phyloP scores from a whole-genome alignment of 2,329 filamentous ascomycete species.

The Aaosphaeria arxii region DNA sequence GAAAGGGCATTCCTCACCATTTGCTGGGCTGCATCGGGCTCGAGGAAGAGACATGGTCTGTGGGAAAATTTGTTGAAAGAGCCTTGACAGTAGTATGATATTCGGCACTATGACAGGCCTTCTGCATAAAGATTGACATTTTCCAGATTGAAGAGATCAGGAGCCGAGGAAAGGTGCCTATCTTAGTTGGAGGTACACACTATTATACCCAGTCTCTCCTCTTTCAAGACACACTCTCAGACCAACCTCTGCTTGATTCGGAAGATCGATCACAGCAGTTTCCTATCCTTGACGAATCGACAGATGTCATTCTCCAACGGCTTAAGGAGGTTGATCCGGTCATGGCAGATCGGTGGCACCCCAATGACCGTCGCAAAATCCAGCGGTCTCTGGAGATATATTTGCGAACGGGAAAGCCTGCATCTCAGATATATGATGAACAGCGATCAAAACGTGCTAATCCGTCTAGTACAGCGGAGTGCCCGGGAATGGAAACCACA shows the following conservation, averaged over 20 bases:
- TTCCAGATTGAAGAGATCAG: constrained; percentile 70
- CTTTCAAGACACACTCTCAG: constrained; percentile 69
- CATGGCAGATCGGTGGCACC: constrained; percentile 92
- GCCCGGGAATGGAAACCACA: background rate
- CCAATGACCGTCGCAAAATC: constrained; percentile 88
- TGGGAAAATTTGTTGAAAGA: constrained; percentile 71
- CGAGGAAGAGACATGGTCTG: constrained; percentile 77
- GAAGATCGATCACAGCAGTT: constrained; percentile 37
- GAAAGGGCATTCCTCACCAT: constrained; percentile 80
- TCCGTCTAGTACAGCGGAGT: constrained; percentile 5
- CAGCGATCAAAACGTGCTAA: constrained; percentile 50
- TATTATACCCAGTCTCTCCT: constrained; percentile 91
- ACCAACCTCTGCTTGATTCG: constrained; percentile 31
- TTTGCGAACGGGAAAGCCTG: constrained; percentile 73
- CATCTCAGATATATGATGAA: constrained; percentile 83
- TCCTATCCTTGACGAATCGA: constrained; percentile 69
- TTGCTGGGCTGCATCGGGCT: constrained; percentile 76
- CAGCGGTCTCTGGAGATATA: constrained; percentile 86
- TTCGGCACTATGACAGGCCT: background rate
- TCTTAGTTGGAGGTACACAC: constrained; percentile 90
- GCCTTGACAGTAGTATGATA: constrained; percentile 53
- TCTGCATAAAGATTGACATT: background rate
- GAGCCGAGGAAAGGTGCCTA: constrained; percentile 73
- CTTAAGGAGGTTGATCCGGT: constrained; percentile 78
- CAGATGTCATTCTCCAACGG: constrained; percentile 68